phyloP scores from a whole-genome alignment of 75 land plant genomes.

The Isoetes taiwanensis region DNA sequence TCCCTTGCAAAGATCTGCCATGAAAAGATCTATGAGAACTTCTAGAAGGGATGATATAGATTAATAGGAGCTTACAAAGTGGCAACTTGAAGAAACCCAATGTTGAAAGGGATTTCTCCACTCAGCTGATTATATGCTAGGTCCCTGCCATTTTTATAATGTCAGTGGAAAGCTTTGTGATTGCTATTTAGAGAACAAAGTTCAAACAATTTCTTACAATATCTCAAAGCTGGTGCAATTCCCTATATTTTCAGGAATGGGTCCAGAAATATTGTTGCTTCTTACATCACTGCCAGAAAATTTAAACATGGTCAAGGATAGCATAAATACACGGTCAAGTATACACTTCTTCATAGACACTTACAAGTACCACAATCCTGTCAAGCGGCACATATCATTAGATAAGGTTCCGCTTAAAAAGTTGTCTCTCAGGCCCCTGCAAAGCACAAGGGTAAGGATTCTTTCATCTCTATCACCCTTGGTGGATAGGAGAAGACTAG shows the following conservation, averaged over 20 bases:
- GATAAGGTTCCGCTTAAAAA: neutral
- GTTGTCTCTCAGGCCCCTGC: neutral
- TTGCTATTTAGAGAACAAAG: too few species aligned
- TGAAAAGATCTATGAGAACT: too few species aligned
- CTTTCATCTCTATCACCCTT: too few species aligned
- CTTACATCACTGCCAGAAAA: constrained; percentile 59
- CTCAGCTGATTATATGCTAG: constrained; percentile 65
- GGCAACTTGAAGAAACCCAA: constrained; percentile 91
- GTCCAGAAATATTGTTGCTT: constrained; percentile 79
- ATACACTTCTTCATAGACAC: neutral
- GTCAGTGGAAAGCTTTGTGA: too few species aligned
- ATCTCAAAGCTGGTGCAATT: constrained; percentile 92
- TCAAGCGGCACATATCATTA: too few species aligned
- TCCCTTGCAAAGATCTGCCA: constrained; percentile 74
- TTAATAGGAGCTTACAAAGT: constrained; percentile 89
- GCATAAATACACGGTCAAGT: too few species aligned
- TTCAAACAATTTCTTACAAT: neutral
- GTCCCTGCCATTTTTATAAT: too few species aligned
- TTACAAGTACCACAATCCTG: too few species aligned
- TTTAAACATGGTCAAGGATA: too few species aligned
- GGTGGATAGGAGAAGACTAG: too few species aligned
- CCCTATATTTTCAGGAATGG: constrained; percentile 74
- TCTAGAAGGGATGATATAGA: too few species aligned
- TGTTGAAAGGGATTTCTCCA: constrained; percentile 89
- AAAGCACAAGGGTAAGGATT: too few species aligned